Evolutionary conservation across 306 rosid species (phyloP).

Genomic region (Castanopsis chinensis): DNA sequence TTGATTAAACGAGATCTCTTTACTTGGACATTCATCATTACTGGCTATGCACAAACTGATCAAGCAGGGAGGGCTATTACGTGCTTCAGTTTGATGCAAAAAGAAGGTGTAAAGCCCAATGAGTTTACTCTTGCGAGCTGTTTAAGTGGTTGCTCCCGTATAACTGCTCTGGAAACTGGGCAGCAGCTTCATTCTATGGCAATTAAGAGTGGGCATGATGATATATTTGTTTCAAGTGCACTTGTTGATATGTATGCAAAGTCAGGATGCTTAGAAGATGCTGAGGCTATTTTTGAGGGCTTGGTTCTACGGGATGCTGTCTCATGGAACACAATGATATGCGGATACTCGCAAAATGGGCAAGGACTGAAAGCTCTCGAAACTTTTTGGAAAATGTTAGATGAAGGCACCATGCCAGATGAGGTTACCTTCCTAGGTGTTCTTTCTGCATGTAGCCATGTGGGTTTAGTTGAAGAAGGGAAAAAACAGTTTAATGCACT

Average conservation of each 20-base stretch:
- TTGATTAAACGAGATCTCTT: slow-evolving; percentile 1
- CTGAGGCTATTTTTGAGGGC: slow-evolving; percentile 31
- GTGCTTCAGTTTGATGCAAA: neutral
- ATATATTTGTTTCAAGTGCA: slow-evolving; percentile 19
- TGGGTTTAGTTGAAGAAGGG: slow-evolving; percentile 39
- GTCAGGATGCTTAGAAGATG: slow-evolving; percentile 40
- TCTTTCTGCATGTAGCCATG: slow-evolving; percentile 40
- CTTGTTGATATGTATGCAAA: slow-evolving; percentile 42
- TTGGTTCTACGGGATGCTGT: slow-evolving; percentile 25
- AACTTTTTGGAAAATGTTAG: slow-evolving; percentile 36
- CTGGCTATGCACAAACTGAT: neutral
- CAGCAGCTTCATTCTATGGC: slow-evolving; percentile 8
- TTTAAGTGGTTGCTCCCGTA: slow-evolving; percentile 6
- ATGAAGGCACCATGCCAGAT: slow-evolving; percentile 22
- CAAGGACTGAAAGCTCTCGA: slow-evolving; percentile 35
- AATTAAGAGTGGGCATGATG: neutral
- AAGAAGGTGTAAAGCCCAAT: slow-evolving; percentile 2
- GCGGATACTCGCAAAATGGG: slow-evolving; percentile 34
- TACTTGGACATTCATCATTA: neutral
- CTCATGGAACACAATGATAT: slow-evolving; percentile 41
- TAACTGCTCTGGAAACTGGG: slow-evolving; percentile 4
- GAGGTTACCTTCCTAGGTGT: slow-evolving; percentile 35
- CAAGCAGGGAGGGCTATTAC: slow-evolving; percentile 1
- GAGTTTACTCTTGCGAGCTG: slow-evolving; percentile 5
- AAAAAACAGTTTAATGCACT: slow-evolving; percentile 23